Base-by-base conservation (phyloP, 192 early-diverging fungal genomes). In the Coemansia erecta region DNA sequence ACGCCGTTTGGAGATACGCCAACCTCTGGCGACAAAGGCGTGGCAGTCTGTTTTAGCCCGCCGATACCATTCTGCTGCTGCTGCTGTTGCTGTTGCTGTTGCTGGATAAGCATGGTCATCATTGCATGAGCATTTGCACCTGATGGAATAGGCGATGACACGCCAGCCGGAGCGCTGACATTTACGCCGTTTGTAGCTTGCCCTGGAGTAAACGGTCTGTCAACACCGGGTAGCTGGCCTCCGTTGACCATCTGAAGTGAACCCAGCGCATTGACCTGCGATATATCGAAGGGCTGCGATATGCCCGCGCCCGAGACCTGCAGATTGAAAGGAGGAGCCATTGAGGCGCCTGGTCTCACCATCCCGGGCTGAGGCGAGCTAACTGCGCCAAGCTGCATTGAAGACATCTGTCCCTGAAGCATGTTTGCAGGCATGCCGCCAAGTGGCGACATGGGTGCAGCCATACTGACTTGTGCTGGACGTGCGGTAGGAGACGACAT, bases 41-140 rank as follows among this genome's bases (percentile, higher is more conserved):
- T 56, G 22, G 60, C 37, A 4, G 73, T 66, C 19, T 56, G 68
- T 46, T 64, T 77, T 31, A 68, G 68, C 24, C 64, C 61, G 14
- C 56, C 45, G 4, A 53, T 48, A 31, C 48, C 53, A 10, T 60
- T 58, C 22, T 66, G 64, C 14, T 77, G 67, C 52, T 64, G 66
- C 22, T 47, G 60, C 56, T 75, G 67, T 9, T 77, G 67, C 52
- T 64, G 66, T n/a, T 47, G 60, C 56, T 75, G 67, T 9, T 77
- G 73, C 28, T 77, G 74, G 44, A 77, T 23, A 5, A 77, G 57
- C 69, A 72, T 72, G 14, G 69, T 40, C 69, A 77, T 77, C 75
- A 77, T 77, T 12, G 69, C 41, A 19, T 77, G 75, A 0, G 75
- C 75, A 42, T 49, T 71, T 6, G 61, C 39, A 26, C 64, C 74